Evolutionary conservation across 192 early-diverging fungal genomes (phyloP), one percentile per base, ranked within the genome.

Genomic region (Blastocladiella britannica): DNA sequence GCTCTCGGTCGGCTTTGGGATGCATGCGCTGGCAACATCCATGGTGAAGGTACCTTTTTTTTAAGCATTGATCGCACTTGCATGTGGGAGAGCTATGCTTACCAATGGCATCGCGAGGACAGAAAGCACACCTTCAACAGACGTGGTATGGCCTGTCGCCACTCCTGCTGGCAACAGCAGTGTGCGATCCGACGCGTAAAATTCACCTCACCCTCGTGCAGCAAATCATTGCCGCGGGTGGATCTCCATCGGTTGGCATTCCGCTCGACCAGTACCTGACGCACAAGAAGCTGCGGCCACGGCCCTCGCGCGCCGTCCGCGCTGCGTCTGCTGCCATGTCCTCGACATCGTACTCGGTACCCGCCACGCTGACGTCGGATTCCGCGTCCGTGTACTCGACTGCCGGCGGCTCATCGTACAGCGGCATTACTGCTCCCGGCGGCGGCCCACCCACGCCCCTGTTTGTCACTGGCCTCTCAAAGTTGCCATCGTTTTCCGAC

Each of bases 111-210:
- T 57, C 27, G 4, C 4, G 56, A 20, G 2, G 0, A 20, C 22
- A 63, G 54, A 67, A 43, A 54, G 67, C 58, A 12, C 58, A 79
- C 51, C 63, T 74, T 4, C 72, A 75, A 56, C 60, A 58, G 24
- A 55, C 58, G 28, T 79, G 77, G 77, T 74, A 72, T 29, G 70
- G 70, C 18, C 53, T 79, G n/a, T 71, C 74, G 25, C 66, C 77
- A 1, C 60, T 77, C 9, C 70, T 68, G 51, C 27, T 72, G 20
- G 72, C 72, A 23, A 27, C 28, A 27, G 20, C 28, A 27, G 28
- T 27, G 22, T 20, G 24, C 5, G 55, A 18, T n/a, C 23, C 23
- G 12, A n/a, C n/a, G n/a, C n/a, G n/a, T n/a, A n/a, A n/a, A n/a
- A n/a, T n/a, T n/a, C n/a, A n/a, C n/a, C n/a, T n/a, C n/a, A n/a